Base-by-base conservation (phyloP, 305 asterid species). In the Solanum hybrid region DNA sequence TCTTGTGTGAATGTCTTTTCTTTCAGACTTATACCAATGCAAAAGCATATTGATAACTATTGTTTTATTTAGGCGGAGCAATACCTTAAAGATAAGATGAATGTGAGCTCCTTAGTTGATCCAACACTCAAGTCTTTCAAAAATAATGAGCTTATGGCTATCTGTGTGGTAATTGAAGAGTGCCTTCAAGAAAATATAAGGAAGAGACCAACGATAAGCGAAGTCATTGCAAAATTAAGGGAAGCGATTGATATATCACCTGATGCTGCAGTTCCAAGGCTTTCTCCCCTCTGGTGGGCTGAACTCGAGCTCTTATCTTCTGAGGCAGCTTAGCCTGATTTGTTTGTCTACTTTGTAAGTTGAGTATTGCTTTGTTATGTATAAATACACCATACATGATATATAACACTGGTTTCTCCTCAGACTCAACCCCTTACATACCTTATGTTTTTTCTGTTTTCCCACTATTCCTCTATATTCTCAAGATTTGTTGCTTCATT, bases 201-300 rank as follows among this genome's bases (percentile, higher is more conserved):
- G 61, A 90, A 90, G 89, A 96, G 98, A 89, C 97, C 99, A 4
- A 89, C 94, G 1, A 98, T 98, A 94, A 90, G 78, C 42, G 99
- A 97, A 92, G 91, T 92, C 9, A 74, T 91, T 79, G 90, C 95
- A 84, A 94, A 92, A 90, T 83, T 98, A 89, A 94, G 96, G 90
- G 93, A 91, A 39, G 92, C 75, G 1, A 39, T 98, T n/a, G 94
- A 94, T 71, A 90, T 97, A 42, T 95, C 99, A 22, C 98, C 98
- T 0, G 98, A 94, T 26, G 94, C 97, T n/a, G 99, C 99, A 37
- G 94, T 94, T 14, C 98, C 99, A 10, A 92, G 97, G 61, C 95
- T 95, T 20, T 98, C 99, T 73, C 99, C 99, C 3, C 98, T 98
- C 64, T 97, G 99, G 99, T 98, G 99, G 99, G 99, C 99, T 89